These are phyloP conservation scores for Stellera chamaejasme DNA, from an alignment of 345 rosid species.

Conservation along the genomic window DNA sequence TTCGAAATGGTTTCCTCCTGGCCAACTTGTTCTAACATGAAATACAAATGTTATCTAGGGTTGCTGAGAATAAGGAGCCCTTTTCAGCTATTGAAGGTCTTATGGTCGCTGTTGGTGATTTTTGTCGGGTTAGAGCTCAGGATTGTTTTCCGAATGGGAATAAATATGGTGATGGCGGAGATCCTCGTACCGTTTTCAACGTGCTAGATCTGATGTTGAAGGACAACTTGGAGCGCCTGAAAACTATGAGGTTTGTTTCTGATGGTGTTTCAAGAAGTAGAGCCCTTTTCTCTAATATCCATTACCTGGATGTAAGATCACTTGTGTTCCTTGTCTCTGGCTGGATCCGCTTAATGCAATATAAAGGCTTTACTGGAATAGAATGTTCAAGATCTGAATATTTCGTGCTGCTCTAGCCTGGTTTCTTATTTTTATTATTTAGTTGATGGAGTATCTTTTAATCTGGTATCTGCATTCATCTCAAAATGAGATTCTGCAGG, in stretches of 20 bases:
- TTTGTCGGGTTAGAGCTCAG: slow-evolving; percentile 13
- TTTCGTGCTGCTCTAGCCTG: not conserved
- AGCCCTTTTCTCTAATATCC: not conserved
- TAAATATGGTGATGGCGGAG: slow-evolving; percentile 24
- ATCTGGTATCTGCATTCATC: slow-evolving; percentile 6
- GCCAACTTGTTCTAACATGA: no score
- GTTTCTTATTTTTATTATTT: not conserved
- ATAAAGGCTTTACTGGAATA: not conserved
- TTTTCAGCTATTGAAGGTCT: slow-evolving; percentile 17
- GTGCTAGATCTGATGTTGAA: slow-evolving; percentile 51
- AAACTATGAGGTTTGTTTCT: slow-evolving; percentile 47
- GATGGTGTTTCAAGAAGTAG: not conserved
- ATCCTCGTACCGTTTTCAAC: slow-evolving; percentile 39
- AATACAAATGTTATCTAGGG: slow-evolving; percentile 6
- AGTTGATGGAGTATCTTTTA: slow-evolving; percentile 1
- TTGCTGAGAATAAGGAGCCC: slow-evolving; percentile 19
- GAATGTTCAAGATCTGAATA: not conserved
- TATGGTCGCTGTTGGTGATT: slow-evolving; percentile 7
- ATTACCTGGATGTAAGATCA: no score
- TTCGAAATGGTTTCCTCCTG: no score
- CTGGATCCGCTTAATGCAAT: no score
- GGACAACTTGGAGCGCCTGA: slow-evolving; percentile 57
- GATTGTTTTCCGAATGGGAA: slow-evolving; percentile 27
- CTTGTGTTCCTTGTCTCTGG: no score
- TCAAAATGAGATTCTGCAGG: slow-evolving; percentile 31